These are phyloP conservation scores for Viola odorata DNA, from an alignment of 345 rosid species.

Conservation along the genomic window DNA sequence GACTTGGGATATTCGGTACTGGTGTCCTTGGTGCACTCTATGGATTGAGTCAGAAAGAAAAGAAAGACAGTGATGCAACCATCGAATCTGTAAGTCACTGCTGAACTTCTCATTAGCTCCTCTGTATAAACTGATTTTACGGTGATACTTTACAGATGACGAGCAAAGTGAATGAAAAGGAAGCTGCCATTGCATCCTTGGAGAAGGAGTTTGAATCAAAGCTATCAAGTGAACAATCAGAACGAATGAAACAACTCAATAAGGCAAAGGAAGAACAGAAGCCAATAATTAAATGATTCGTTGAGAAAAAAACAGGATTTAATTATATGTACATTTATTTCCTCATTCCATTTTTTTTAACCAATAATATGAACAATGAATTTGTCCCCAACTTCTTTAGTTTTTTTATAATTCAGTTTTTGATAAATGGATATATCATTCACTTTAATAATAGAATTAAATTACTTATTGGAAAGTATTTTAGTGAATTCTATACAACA, in stretches of 20 bases:
- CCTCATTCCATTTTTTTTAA: no score
- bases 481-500: no score
- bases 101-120: slow-evolving; percentile 3
- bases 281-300: no score
- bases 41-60: slow-evolving; percentile 63
- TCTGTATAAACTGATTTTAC: neutral
- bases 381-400: no score
- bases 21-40: slow-evolving; percentile 85
- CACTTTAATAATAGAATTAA: no score
- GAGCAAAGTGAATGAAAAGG: slow-evolving; percentile 57
- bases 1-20: slow-evolving; percentile 65
- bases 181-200: slow-evolving; percentile 43
- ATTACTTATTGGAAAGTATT: no score
- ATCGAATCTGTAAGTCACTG: slow-evolving; percentile 59
- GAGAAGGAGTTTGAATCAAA: slow-evolving; percentile 55
- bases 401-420: no score
- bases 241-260: slow-evolving; percentile 37
- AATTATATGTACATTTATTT: no score
- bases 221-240: slow-evolving; percentile 59
- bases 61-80: slow-evolving; percentile 41
- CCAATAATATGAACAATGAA: no score
- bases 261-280: slow-evolving; percentile 57
- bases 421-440: no score
- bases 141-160: slow-evolving; percentile 46
- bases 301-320: no score